Evolutionary conservation across 768 basidiomycete genomes (phyloP), one percentile per base, ranked within the genome.

Genomic region (Russula sp.): DNA sequence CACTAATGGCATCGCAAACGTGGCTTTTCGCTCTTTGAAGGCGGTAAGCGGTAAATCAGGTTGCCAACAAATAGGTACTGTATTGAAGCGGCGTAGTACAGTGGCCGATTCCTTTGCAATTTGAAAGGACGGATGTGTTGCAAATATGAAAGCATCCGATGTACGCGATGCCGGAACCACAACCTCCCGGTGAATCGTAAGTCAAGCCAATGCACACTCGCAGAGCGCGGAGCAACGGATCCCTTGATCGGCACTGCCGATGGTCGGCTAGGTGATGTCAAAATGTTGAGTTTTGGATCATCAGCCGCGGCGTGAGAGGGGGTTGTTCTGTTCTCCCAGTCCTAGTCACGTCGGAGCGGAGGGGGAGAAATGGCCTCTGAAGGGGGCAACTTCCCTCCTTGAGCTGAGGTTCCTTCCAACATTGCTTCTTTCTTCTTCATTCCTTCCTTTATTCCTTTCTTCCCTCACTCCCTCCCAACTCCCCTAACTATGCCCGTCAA

Each of bases 191-290:
- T 30, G 28, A 14, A n/a, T n/a, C 42, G 7, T 44, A 46, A 46
- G n/a, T 20, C n/a, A n/a, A 46, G n/a, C 32, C 1, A 34, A 34
- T 34, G 32, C 32, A 34, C 9, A 34, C 44, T 14, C 14, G 32
- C 28, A 48, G 18, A 40, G 18, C 62, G 22, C 52, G 49, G 62
- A 40, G n/a, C 18, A 36, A 24, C n/a, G 16, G 5, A 36, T 42
- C n/a, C 30, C 30, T 59, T 36, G 46, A 56, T 32, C 16, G 59
- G 22, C 26, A 55, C 28, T n/a, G 11, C 63, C 63, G 63, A 64
- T 60, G 52, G 58, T 60, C 63, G 63, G 63, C 63, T 64, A 60
- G 22, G 36, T 24, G 50, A 53, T 44, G 63, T 53, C 36, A 34
- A 60, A 30, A 42, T 59, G 57, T 64, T 32, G 52, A 30, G 38